Conservation (phyloP, 345 rosid genomes). For the Cardamine chenopodiifolia region DNA sequence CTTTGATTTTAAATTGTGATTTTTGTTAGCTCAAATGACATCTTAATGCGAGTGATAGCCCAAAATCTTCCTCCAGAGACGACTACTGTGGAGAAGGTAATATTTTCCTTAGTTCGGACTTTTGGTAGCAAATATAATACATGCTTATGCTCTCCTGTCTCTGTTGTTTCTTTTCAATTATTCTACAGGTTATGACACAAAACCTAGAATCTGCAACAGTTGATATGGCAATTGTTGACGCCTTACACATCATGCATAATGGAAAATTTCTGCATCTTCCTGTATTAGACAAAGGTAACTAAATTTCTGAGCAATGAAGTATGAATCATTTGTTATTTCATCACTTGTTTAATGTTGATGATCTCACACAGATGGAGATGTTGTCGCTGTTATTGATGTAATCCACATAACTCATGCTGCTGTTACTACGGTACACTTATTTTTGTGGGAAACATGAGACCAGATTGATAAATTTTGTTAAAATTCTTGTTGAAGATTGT, state of each 20-base stretch:
- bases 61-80: constrained; percentile 72
- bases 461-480: not conserved
- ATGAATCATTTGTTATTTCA: not conserved
- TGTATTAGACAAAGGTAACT: constrained; percentile 79
- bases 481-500: constrained; percentile 12
- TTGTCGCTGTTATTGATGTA: constrained; percentile 84
- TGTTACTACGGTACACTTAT: constrained; percentile 72
- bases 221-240: constrained; percentile 91
- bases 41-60: constrained; percentile 90
- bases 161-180: constrained; percentile 14
- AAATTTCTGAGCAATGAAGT: not conserved
- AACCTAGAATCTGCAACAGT: constrained; percentile 92
- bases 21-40: constrained; percentile 84
- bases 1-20: constrained; percentile 24
- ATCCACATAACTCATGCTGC: constrained; percentile 95
- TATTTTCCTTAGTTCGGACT: not conserved
- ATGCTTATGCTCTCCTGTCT: not conserved
- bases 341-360: constrained; percentile 29
- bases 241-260: constrained; percentile 91
- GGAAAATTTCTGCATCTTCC: constrained; percentile 98
- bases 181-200: constrained; percentile 88
- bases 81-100: constrained; percentile 85
- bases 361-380: constrained; percentile 66
- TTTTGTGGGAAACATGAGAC: not conserved
- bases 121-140: not conserved